Evolutionary conservation across 2,329 filamentous ascomycete species (phyloP).

Genomic region (Ophiostoma quercus): DNA sequence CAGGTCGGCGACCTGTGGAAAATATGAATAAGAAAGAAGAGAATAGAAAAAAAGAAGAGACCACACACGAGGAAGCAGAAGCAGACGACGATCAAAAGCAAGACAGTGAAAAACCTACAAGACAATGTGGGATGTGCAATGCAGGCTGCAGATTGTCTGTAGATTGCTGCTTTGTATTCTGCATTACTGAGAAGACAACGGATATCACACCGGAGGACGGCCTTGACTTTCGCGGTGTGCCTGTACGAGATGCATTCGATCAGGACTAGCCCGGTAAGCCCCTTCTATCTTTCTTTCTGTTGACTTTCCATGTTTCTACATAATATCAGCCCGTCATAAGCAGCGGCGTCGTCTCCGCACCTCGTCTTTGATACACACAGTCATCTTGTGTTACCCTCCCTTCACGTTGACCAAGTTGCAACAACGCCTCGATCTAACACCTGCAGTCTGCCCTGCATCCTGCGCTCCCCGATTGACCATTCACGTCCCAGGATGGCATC

Average conservation of each 20-base stretch:
- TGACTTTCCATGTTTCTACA: background rate
- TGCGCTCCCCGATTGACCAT: too few relatives aligned
- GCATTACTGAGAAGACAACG: background rate
- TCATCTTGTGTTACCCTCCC: background rate
- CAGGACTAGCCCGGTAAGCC: background rate
- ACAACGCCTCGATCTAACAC: background rate
- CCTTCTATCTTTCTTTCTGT: background rate
- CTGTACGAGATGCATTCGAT: background rate
- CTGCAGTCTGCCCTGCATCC: too few relatives aligned
- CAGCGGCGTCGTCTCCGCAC: background rate
- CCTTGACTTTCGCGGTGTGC: background rate
- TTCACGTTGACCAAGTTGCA: background rate
- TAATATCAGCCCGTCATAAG: background rate
- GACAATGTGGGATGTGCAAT: background rate
- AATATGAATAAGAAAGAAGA: background rate
- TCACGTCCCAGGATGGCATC: too few relatives aligned
- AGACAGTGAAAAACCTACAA: background rate
- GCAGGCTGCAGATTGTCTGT: background rate
- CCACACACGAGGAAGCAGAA: background rate
- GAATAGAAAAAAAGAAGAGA: background rate
- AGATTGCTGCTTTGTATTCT: too few relatives aligned
- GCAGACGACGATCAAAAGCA: background rate
- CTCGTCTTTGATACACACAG: background rate
- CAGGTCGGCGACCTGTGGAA: slow-evolving; percentile 4
- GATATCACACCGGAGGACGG: background rate